A percentile compares a stretch with the other conserved stretches of the same genome.
These are phyloP conservation scores for Xylaria bambusicola DNA, from an alignment of 495 filamentous ascomycete genomes.

Conservation along the genomic window DNA sequence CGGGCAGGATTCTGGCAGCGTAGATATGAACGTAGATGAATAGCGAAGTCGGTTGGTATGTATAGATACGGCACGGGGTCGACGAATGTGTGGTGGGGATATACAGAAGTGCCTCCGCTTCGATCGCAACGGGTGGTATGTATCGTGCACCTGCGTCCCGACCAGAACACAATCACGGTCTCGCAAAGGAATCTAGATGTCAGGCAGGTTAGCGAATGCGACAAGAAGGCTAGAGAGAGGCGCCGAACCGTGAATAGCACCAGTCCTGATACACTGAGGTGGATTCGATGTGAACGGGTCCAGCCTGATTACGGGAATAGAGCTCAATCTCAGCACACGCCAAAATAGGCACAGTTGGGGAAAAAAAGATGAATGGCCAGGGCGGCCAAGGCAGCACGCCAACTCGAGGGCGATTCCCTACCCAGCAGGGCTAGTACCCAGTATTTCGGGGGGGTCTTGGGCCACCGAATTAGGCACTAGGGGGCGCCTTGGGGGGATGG, in stretches of 20 bases:
- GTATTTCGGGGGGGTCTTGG: constrained; percentile 11
- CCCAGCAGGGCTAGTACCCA: constrained; percentile 13
- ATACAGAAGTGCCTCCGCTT: background rate
- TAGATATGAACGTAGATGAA: background rate
- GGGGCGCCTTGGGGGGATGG: constrained; percentile 8
- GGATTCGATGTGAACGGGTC: constrained; percentile 3
- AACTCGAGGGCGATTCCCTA: constrained; percentile 14
- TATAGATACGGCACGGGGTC: background rate
- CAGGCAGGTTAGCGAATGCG: constrained; percentile 1
- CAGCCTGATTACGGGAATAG: constrained; percentile 15
- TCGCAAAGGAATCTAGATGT: background rate
- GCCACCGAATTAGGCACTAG: constrained; percentile 17
- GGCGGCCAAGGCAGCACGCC: constrained; percentile 8
- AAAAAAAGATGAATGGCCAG: constrained; percentile 16
- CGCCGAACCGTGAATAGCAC: background rate
- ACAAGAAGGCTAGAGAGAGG: background rate
- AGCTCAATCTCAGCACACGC: constrained; percentile 20
- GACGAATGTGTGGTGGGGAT: background rate
- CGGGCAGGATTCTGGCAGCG: background rate
- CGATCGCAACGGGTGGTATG: background rate
- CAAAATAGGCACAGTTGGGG: constrained; percentile 15
- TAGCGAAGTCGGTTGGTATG: background rate
- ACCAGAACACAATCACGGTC: background rate
- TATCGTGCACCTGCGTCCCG: background rate
- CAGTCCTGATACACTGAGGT: constrained; percentile 5